Percentiles rank a stretch among this genome's conserved stretches.
Evolutionary conservation across 495 filamentous ascomycete genomes (phyloP).

Genomic region (Podospora comata): DNA sequence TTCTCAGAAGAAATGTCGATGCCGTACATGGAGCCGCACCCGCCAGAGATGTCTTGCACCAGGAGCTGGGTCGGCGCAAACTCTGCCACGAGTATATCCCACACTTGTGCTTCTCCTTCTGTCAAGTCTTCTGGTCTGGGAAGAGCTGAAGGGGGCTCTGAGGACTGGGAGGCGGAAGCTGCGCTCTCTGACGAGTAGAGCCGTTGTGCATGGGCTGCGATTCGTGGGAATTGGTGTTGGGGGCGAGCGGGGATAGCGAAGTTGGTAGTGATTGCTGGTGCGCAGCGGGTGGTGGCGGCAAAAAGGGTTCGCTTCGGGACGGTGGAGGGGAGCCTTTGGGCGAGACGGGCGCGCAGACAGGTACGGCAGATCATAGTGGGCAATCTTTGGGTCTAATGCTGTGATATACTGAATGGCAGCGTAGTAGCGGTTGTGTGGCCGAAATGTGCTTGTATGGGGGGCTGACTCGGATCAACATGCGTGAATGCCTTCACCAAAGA

Average conservation of each 20-base stretch:
- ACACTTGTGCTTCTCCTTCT: constrained; percentile 45
- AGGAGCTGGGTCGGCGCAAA: constrained; percentile 46
- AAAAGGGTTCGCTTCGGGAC: constrained; percentile 7
- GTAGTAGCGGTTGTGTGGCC: background rate
- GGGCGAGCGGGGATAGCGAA: background rate
- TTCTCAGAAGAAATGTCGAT: constrained; percentile 63
- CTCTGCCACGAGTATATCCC: constrained; percentile 43
- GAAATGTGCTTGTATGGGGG: no score
- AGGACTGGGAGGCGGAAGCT: background rate
- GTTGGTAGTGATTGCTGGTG: constrained; percentile 3
- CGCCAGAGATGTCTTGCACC: constrained; percentile 76
- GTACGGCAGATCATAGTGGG: constrained; percentile 28
- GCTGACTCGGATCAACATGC: no score
- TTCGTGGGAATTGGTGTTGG: background rate
- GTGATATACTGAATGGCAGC: background rate
- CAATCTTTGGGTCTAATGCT: no score
- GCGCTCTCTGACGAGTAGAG: background rate
- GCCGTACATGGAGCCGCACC: constrained; percentile 76
- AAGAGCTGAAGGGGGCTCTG: constrained; percentile 18
- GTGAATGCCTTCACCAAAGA: background rate
- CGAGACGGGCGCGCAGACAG: constrained; percentile 24
- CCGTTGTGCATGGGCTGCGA: background rate
- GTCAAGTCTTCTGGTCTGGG: constrained; percentile 43
- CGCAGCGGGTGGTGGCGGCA: constrained; percentile 4
- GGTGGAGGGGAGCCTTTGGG: constrained; percentile 3